Base-by-base conservation (phyloP, 805 yeast genomes). In the Pichia kluyveri region DNA sequence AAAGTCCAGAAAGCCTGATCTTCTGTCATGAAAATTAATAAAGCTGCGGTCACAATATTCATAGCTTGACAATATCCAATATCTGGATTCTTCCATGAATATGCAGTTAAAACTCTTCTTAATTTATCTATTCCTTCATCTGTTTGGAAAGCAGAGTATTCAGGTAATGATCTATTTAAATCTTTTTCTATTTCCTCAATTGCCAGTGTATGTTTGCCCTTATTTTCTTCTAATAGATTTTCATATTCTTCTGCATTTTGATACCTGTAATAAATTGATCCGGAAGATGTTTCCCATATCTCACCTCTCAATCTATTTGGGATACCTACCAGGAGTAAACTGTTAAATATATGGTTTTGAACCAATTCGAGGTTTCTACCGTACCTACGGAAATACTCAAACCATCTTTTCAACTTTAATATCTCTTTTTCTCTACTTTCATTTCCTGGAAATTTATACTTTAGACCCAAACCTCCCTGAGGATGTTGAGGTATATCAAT, bases 61-160 rank as follows among this genome's bases (percentile, higher is more conserved):
- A 95, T 93, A 1, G 98, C 99, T 65, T 93, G 99, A 63, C 99
- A 93, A 64, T 93, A 93, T 0, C 99, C 99, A 27, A 93, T 87
- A 40, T 91, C 96, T 0, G 96, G 96, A 62, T 90, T 89, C 54
- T 85, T 86, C 97, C 98, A 93, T 0, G 96, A 86, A 60, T 90
- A 93, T 0, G 96, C 96, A 0, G 95, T 84, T 50, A 93, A 72
- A 0, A 93, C 98, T 51, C 95, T 75, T 52, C 99, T 74, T 43
- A 93, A 72, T 47, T 96, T 72, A 44, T 73, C 77, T 41, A 93
- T 90, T 8, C 99, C 99, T 58, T 86, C 95, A 6, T 75, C 75
- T 9, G 75, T 74, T 63, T 93, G 98, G 60, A 89, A 93, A 0
- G 96, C 99, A 2, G 93, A 83, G 63, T 91, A 93, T 64, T 93